Conservation (phyloP, 2,329 filamentous ascomycete species). For the Cordyceps cicadae region DNA sequence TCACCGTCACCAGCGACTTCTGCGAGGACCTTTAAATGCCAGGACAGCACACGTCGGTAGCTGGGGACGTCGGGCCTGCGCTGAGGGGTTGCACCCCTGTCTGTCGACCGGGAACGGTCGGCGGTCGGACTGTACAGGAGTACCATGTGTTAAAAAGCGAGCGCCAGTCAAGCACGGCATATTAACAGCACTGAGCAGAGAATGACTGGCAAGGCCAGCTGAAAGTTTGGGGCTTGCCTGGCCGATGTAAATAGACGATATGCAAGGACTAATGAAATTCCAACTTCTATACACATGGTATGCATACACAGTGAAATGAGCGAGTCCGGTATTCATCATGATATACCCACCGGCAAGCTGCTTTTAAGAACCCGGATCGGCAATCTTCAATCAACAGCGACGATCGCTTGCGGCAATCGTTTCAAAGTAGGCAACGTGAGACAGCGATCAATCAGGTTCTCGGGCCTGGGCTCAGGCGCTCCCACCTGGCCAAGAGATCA, state of each 20-base stretch:
- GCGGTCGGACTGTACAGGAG: neutral
- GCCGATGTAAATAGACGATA: slow-evolving; percentile 7
- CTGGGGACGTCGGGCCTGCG: neutral
- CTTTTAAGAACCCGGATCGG: neutral
- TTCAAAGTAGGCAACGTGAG: neutral
- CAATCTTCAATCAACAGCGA: neutral
- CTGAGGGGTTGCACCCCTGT: neutral
- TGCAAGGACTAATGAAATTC: slow-evolving; percentile 1
- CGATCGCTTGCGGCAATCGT: neutral
- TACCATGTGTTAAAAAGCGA: neutral
- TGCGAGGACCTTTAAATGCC: slow-evolving; percentile 28
- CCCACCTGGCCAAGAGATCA: too few species aligned
- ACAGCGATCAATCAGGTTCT: neutral
- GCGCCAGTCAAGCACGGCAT: neutral
- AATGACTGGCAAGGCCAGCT: neutral
- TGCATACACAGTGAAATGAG: neutral
- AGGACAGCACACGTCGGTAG: neutral
- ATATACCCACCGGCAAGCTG: neutral
- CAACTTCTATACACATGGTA: neutral
- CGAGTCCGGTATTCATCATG: neutral
- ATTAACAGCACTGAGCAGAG: slow-evolving; percentile 10
- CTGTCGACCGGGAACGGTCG: neutral
- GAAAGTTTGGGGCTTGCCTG: neutral
- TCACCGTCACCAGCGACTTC: slow-evolving; percentile 33
- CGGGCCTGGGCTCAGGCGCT: neutral